These are phyloP conservation scores for Nepenthes gracilis DNA, from an alignment of 148 eudicot species.

Conservation along the genomic window DNA sequence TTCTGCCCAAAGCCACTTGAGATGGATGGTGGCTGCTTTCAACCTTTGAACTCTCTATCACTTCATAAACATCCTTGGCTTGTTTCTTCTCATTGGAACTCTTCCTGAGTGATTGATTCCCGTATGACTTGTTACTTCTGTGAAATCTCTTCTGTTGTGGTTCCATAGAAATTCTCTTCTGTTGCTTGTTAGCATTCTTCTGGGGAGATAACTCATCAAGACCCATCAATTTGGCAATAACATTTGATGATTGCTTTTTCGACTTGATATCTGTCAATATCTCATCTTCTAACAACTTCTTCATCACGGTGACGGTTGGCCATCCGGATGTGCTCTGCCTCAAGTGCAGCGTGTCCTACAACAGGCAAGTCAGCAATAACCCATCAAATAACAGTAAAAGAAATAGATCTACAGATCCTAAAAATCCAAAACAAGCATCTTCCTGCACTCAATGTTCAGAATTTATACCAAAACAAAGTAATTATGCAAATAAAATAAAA, in stretches of 20 bases:
- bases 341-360: slow-evolving; percentile 32
- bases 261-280: slow-evolving; percentile 41
- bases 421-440: neutral
- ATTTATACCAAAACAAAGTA: neutral
- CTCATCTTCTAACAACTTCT: slow-evolving; percentile 58
- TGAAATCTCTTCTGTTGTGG: slow-evolving; percentile 17
- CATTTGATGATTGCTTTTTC: slow-evolving; percentile 36
- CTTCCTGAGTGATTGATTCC: slow-evolving; percentile 22
- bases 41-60: slow-evolving; percentile 29
- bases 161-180: slow-evolving; percentile 23
- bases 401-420: neutral
- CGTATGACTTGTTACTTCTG: slow-evolving; percentile 14
- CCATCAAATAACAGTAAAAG: slow-evolving; percentile 1
- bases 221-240: slow-evolving; percentile 86
- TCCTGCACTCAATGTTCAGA: too few species aligned
- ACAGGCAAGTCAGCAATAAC: neutral
- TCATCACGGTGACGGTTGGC: slow-evolving; percentile 42
- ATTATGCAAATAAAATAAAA: neutral
- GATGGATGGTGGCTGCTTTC: slow-evolving; percentile 18
- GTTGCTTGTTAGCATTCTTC: slow-evolving; percentile 32
- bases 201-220: slow-evolving; percentile 74
- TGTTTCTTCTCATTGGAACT: slow-evolving; percentile 28
- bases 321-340: slow-evolving; percentile 24
- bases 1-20: slow-evolving; percentile 17
- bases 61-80: slow-evolving; percentile 82